Conservation (phyloP, 192 early-diverging fungal species). For the Piromyces finnis region DNA sequence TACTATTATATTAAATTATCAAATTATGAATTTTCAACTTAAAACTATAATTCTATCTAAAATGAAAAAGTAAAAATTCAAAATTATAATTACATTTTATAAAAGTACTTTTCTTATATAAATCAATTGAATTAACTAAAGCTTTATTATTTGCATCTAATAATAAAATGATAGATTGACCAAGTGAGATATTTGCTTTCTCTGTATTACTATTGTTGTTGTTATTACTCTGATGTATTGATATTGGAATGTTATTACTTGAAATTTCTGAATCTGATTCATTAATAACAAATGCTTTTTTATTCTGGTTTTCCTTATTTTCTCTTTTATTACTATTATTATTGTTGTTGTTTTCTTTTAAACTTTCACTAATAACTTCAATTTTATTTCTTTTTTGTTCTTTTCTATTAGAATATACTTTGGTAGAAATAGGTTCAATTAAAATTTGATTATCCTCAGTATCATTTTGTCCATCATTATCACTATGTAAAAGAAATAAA, state of each 20-base stretch:
- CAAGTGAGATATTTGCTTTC: background rate
- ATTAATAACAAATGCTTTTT: background rate
- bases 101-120: background rate
- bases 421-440: background rate
- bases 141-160: background rate
- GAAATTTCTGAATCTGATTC: background rate
- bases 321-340: background rate
- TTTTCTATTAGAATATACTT: background rate
- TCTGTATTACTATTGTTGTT: background rate
- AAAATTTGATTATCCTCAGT: background rate
- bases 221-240: no score
- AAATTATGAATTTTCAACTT: no score
- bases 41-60: no score
- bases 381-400: background rate
- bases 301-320: background rate
- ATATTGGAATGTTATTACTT: no score
- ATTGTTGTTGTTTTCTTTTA: background rate
- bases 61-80: no score
- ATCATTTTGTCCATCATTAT: background rate
- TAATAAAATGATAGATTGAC: background rate
- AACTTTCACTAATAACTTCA: background rate
- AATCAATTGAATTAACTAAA: background rate
- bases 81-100: background rate
- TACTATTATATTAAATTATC: no score
- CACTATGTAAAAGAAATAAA: background rate